phyloP scores from a whole-genome alignment of 1,284 basidiomycete genomes.

The Puccinia coronata region DNA sequence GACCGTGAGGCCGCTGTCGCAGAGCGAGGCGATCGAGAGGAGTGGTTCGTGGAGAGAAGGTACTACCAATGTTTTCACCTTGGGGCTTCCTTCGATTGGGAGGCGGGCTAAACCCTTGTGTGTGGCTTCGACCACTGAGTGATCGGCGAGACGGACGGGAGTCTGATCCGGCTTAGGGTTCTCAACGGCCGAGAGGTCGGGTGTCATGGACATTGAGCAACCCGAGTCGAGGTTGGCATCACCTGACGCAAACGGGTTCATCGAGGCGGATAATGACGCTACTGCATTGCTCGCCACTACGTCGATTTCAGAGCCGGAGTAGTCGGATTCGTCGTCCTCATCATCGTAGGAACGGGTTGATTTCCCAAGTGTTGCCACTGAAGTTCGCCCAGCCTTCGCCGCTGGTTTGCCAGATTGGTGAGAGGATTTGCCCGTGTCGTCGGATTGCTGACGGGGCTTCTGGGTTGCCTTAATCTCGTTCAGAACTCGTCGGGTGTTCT shows the following conservation, averaged over 20 bases:
- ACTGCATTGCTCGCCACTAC: neutral
- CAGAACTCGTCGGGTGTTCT: neutral
- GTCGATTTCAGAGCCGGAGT: neutral
- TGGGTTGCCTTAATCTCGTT: neutral
- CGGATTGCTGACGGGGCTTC: neutral
- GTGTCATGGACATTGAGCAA: constrained; percentile 7
- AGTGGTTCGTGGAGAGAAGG: no score
- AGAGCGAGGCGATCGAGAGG: no score
- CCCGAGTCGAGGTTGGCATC: constrained; percentile 23
- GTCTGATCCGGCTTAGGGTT: no score
- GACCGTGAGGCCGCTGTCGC: no score
- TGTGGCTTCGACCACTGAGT: neutral
- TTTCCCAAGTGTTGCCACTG: neutral
- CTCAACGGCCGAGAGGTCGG: neutral
- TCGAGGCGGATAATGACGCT: neutral
- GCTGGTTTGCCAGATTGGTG: neutral
- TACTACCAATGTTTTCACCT: no score
- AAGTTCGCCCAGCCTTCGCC: neutral
- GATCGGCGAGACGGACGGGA: neutral
- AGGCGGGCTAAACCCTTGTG: neutral
- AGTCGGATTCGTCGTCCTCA: neutral
- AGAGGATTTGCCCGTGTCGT: neutral
- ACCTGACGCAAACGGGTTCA: neutral
- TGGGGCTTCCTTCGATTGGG: neutral
- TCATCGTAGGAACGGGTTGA: no score